phyloP scores from a whole-genome alignment of 768 basidiomycete genomes.

The Termitomyces sp. region DNA sequence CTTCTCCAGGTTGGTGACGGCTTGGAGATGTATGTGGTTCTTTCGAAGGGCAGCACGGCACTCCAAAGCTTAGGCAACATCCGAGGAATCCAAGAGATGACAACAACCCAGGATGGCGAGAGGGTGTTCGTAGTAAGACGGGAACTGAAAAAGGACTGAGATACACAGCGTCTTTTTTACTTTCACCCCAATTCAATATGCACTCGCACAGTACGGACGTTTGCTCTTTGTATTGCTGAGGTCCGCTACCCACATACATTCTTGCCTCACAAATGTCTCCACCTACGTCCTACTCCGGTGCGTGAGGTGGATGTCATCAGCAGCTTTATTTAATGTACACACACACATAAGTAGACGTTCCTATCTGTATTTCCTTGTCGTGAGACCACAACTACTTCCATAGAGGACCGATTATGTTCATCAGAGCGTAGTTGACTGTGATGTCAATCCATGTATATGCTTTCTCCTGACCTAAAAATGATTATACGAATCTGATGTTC shows the following conservation, averaged over 20 bases:
- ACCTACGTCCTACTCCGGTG: not conserved
- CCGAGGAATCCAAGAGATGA: conserved; percentile 59
- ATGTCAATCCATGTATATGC: not conserved
- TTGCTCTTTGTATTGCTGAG: conserved; percentile 5
- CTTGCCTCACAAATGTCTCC: not conserved
- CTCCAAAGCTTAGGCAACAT: conserved; percentile 53
- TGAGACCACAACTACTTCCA: not conserved
- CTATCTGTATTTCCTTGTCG: not conserved
- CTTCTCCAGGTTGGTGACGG: conserved; percentile 82
- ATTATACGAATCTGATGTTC: not conserved
- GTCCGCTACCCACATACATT: not conserved
- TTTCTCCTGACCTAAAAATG: not conserved
- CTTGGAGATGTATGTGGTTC: conserved; percentile 85
- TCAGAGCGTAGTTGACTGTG: not conserved
- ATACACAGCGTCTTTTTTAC: conserved; percentile 4
- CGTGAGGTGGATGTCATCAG: not conserved
- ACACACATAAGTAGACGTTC: conserved; percentile 5
- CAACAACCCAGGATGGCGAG: conserved; percentile 57
- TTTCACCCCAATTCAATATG: conserved; percentile 11
- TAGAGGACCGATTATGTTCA: not conserved
- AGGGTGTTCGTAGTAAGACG: conserved; percentile 71
- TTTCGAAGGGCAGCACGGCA: conserved; percentile 58
- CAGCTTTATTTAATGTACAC: conserved; percentile 1
- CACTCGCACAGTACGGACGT: conserved; percentile 17
- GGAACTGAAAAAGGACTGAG: conserved; percentile 81